Conservation (phyloP, 2,329 filamentous ascomycete species). For the Cryphonectria japonica region DNA sequence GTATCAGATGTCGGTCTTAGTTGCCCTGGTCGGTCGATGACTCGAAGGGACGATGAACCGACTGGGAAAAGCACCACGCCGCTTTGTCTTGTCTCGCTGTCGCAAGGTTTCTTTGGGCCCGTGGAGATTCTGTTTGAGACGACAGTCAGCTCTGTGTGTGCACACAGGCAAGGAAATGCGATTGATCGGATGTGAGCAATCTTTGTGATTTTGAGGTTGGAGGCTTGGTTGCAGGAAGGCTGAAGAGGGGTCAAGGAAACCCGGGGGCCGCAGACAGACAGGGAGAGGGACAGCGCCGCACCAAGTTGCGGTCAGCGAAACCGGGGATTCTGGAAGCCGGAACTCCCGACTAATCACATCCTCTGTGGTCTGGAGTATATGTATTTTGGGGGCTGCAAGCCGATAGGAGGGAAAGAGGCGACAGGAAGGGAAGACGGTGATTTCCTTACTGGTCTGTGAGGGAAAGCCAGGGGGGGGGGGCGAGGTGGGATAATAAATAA, state of each 20-base stretch:
- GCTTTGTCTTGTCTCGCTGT: slow-evolving; percentile 6
- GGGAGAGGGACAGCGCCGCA: slow-evolving; percentile 10
- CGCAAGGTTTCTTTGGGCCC: not conserved
- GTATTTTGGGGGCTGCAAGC: not conserved
- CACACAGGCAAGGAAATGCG: not conserved
- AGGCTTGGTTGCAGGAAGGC: not conserved
- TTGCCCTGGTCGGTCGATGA: slow-evolving; percentile 13
- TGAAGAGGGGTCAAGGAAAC: slow-evolving; percentile 14
- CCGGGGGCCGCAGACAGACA: not conserved
- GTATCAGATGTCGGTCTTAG: not conserved
- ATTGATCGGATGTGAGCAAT: not conserved
- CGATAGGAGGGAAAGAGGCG: not conserved
- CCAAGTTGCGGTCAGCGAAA: slow-evolving; percentile 29
- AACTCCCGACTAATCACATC: not conserved
- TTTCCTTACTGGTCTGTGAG: not conserved
- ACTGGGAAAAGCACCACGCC: not conserved
- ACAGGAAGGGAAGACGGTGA: not conserved
- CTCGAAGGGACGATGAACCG: slow-evolving; percentile 15
- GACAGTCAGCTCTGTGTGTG: not conserved
- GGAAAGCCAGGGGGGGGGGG: not conserved
- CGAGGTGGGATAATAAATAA: not conserved
- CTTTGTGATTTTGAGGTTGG: not conserved
- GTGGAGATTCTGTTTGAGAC: not conserved
- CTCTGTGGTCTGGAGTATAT: slow-evolving; percentile 8
- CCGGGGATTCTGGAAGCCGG: slow-evolving; percentile 12